A percentile compares a stretch with the other conserved stretches of the same genome.
Conservation (phyloP, 768 basidiomycete species). For the Boletus sp. region DNA sequence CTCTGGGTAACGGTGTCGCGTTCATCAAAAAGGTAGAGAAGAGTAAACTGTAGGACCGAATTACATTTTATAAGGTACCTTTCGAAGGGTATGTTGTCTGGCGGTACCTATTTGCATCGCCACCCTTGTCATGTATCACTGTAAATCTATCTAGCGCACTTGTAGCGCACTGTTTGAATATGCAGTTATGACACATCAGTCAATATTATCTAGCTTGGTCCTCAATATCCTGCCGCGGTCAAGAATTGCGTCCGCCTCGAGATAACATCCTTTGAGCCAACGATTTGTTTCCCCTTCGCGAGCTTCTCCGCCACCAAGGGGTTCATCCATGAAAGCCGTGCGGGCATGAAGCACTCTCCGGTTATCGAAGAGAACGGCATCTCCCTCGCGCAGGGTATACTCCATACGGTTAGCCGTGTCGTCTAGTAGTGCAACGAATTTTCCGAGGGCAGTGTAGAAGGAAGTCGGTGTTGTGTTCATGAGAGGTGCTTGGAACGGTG, state of each 20-base stretch:
- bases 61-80: background rate
- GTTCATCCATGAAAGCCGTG: constrained; percentile 60
- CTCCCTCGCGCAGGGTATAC: constrained; percentile 76
- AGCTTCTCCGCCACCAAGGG: constrained; percentile 28
- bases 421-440: constrained; percentile 61
- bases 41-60: constrained; percentile 38
- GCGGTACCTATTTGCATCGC: background rate
- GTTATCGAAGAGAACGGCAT: constrained; percentile 91
- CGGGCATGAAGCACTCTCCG: constrained; percentile 85
- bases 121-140: background rate
- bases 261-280: constrained; percentile 90
- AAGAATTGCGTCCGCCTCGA: constrained; percentile 64
- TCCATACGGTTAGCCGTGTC: constrained; percentile 49
- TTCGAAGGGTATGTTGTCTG: background rate
- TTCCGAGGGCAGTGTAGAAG: constrained; percentile 62
- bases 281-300: constrained; percentile 55
- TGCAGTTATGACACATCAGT: background rate
- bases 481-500: constrained; percentile 91
- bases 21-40: constrained; percentile 54
- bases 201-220: constrained; percentile 19
- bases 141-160: background rate
- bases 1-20: constrained; percentile 61
- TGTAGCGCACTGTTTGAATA: background rate
- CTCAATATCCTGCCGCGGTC: constrained; percentile 58
- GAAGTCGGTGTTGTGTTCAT: constrained; percentile 44